Evolutionary conservation across 768 basidiomycete genomes (phyloP), one percentile per base, ranked within the genome.

Genomic region (Wakefieldia striispora): DNA sequence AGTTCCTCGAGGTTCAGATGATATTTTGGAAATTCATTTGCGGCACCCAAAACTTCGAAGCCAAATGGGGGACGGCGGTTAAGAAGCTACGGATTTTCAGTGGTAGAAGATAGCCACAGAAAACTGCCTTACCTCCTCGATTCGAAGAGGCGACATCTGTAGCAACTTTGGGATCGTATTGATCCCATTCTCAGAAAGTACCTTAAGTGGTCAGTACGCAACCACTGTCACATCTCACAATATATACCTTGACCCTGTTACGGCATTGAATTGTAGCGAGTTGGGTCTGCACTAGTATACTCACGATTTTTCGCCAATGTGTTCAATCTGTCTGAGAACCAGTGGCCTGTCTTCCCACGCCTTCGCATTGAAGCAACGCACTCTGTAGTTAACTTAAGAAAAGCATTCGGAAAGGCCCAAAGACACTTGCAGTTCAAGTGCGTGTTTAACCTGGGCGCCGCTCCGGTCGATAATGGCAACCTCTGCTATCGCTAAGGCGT

Each of bases 251-350:
- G 33, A 63, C 58, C 45, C 67, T 69, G 39, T 31, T 26, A 16
- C 17, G 23, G n/a, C 0, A 10, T 61, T n/a, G 54, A 34, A 23
- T 14, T 36, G 34, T 14, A 23, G 41, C 9, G 11, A 13, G 14
- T n/a, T 34, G 31, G 16, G 26, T 20, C 20, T 29, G 21, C 29
- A 9, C 14, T 13, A 36, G 14, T 33, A 2, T 13, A 68, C 86
- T 64, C 49, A 91, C 90, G 89, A 91, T 79, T 91, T 92, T 62
- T 93, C 91, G 27, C 95, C 95, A 36, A 98, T 84, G n/a, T 84
- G 81, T 29, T 89, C 84, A 43, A 98, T 77, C 65, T 98, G 95
- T 13, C 88, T 79, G 46, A 98, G 77, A 7, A 95, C 86, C 13
- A 84, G 72, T 5, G 92, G 83, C 17, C 89, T 74, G 59, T 93